Conservation (phyloP, 176 grass and related monocot genomes). For the Oryza longistaminata region DNA sequence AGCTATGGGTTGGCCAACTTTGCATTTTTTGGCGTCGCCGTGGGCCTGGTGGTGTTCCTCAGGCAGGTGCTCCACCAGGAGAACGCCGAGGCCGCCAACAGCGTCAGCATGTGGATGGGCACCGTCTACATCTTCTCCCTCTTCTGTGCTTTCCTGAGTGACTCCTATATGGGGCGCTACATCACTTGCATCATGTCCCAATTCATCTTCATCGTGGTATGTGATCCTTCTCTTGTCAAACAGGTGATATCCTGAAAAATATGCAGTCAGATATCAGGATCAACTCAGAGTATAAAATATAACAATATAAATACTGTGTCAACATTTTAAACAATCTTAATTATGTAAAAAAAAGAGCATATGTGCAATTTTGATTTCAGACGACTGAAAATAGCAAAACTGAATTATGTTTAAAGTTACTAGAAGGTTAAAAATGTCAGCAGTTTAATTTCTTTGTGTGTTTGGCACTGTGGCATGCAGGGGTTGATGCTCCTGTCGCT, state of each 20-base stretch:
- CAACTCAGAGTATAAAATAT: no score
- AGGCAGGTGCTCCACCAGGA: slow-evolving; percentile 46
- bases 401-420: no score
- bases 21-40: slow-evolving; percentile 54
- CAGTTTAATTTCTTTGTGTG: not conserved
- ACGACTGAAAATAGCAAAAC: no score
- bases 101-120: slow-evolving; percentile 59
- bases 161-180: slow-evolving; percentile 61
- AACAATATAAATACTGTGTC: no score
- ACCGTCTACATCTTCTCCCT: slow-evolving; percentile 66
- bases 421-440: no score
- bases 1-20: slow-evolving; percentile 50
- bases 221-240: no score
- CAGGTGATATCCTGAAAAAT: no score
- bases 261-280: no score
- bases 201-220: slow-evolving; percentile 58
- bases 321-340: no score
- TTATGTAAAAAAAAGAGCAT: no score
- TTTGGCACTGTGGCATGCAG: no score
- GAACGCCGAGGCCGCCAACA: slow-evolving; percentile 47
- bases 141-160: slow-evolving; percentile 63
- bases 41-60: slow-evolving; percentile 59
- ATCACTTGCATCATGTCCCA: slow-evolving; percentile 54
- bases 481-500: slow-evolving; percentile 40
- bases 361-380: no score